A percentile compares a stretch with the other conserved stretches of the same genome.
These are phyloP conservation scores for Kalanchoe fedtschenkoi DNA, from an alignment of 164 flowering plant species.

Conservation along the genomic window DNA sequence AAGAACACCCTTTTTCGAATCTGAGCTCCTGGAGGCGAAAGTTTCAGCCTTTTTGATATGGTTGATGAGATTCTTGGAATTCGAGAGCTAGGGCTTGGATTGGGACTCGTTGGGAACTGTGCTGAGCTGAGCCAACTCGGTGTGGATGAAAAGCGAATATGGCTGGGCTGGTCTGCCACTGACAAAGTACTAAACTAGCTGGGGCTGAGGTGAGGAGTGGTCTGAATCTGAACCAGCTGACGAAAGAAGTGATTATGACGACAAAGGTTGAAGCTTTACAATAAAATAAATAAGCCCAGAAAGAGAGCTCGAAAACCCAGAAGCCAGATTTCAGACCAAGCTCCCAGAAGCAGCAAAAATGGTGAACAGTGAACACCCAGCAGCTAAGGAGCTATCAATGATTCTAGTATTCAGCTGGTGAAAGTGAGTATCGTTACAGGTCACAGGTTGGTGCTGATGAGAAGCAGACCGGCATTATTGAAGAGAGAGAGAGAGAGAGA, in stretches of 20 bases:
- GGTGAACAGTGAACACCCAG: neutral
- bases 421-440: neutral
- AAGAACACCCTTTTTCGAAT: neutral
- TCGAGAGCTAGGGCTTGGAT: neutral
- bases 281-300: neutral
- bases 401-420: neutral
- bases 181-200: neutral
- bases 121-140: slow-evolving; percentile 1
- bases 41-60: neutral
- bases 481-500: neutral
- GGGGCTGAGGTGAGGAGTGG: neutral
- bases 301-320: neutral
- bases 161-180: neutral
- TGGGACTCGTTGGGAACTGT: neutral
- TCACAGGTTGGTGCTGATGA: neutral
- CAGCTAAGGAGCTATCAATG: neutral
- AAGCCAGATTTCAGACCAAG: neutral
- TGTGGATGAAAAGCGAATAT: neutral
- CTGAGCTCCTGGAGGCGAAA: neutral
- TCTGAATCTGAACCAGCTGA: no score
- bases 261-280: neutral
- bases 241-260: neutral
- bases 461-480: neutral
- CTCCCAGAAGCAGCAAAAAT: neutral
- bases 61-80: neutral